phyloP scores from a whole-genome alignment of 2,329 filamentous ascomycete genomes.

The Aureobasidium pullulans region DNA sequence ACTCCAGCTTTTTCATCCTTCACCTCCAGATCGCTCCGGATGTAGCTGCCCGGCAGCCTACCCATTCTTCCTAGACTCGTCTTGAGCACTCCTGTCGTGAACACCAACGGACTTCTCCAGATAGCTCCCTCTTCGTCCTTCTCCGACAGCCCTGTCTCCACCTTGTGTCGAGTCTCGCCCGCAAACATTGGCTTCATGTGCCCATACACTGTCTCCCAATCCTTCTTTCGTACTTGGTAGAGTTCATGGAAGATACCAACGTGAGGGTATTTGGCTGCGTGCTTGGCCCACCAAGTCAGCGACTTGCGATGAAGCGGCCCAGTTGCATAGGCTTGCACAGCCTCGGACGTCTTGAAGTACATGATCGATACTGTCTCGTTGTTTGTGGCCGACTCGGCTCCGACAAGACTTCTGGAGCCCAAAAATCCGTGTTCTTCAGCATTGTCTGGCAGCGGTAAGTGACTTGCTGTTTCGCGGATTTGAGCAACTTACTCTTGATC shows the following conservation, averaged over 20 bases:
- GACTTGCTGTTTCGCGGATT: too few relatives aligned
- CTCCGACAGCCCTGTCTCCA: constrained; percentile 20
- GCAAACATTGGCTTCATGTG: constrained; percentile 32
- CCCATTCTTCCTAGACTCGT: constrained; percentile 28
- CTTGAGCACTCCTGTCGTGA: constrained; percentile 28
- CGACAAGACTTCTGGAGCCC: constrained; percentile 35
- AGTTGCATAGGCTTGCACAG: constrained; percentile 47
- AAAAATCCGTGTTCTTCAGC: constrained; percentile 43
- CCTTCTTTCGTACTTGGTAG: constrained; percentile 37
- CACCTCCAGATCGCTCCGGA: background rate
- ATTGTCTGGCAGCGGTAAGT: constrained; percentile 18
- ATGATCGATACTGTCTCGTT: constrained; percentile 37
- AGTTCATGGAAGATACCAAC: constrained; percentile 51
- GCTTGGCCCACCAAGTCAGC: constrained; percentile 43
- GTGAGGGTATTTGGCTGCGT: constrained; percentile 29
- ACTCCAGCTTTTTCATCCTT: background rate
- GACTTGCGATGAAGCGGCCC: constrained; percentile 39
- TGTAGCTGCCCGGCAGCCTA: background rate
- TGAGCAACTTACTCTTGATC: constrained; percentile 19
- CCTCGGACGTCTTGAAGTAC: constrained; percentile 46
- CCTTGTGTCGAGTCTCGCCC: constrained; percentile 20
- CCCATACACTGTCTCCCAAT: constrained; percentile 47
- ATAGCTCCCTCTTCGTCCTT: constrained; percentile 16
- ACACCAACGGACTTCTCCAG: constrained; percentile 27
- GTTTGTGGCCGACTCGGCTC: constrained; percentile 31